Evolutionary conservation across 192 early-diverging fungal genomes (phyloP).

Genomic region (Podila epigama): DNA sequence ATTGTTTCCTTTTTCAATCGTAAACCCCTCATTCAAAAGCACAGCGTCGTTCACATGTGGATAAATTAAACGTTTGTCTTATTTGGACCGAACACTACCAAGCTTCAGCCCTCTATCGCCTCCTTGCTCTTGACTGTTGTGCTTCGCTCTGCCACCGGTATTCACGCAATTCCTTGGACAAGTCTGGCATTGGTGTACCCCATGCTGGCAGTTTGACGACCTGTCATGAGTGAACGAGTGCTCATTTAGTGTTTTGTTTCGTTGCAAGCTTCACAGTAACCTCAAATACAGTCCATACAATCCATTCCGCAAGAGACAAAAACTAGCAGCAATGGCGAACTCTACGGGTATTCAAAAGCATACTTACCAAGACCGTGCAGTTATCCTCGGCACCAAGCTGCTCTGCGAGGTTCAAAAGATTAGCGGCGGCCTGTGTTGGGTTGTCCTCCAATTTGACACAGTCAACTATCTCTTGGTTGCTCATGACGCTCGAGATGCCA

Average conservation of each 20-base stretch:
- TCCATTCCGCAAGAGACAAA: no score
- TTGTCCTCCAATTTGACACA: constrained; percentile 68
- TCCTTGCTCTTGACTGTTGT: constrained; percentile 36
- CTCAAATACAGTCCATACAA: no score
- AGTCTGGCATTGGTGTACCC: constrained; percentile 70
- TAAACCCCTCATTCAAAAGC: no score
- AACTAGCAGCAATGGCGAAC: no score
- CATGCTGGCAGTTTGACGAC: constrained; percentile 76
- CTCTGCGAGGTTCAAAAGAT: constrained; percentile 68
- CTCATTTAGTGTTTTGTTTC: no score
- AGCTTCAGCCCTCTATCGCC: no score
- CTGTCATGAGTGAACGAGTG: constrained; percentile 25
- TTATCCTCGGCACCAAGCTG: constrained; percentile 77
- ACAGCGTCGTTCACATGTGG: no score
- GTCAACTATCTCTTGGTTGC: constrained; percentile 78
- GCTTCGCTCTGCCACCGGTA: constrained; percentile 66
- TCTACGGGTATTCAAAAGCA: neutral
- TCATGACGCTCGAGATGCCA: constrained; percentile 73
- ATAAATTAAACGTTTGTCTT: no score
- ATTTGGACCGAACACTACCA: no score
- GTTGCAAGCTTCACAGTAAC: no score
- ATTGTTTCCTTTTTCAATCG: no score
- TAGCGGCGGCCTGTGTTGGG: constrained; percentile 62
- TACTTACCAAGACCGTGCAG: constrained; percentile 64
- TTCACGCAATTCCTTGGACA: constrained; percentile 68